Evolutionary conservation across 805 yeast species (phyloP), one percentile per base, ranked within the genome.

Genomic region (Wickerhamomyces mucosus): DNA sequence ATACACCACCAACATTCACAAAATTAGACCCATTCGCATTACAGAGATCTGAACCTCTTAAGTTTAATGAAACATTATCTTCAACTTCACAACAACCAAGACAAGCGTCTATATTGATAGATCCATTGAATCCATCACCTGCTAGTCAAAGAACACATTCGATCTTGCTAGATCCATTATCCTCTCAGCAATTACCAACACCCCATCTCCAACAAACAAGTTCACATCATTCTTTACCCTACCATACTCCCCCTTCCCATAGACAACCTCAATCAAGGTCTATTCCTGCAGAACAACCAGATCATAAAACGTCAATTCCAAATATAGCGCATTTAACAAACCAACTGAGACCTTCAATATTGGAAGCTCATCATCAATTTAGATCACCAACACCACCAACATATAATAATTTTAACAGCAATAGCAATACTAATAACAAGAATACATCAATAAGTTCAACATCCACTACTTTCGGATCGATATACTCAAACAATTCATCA

Each of bases 31-130:
- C n/a, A n/a, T n/a, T n/a, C n/a, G n/a, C n/a, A n/a, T n/a, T n/a
- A n/a, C n/a, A n/a, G n/a, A n/a, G n/a, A n/a, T n/a, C n/a, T n/a
- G n/a, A n/a, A n/a, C n/a, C n/a, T n/a, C n/a, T n/a, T n/a, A n/a
- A n/a, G n/a, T n/a, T n/a, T n/a, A n/a, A n/a, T n/a, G n/a, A n/a
- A n/a, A n/a, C n/a, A n/a, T n/a, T n/a, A n/a, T n/a, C n/a, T n/a
- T n/a, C n/a, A n/a, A n/a, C n/a, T n/a, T n/a, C n/a, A n/a, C n/a
- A n/a, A n/a, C n/a, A n/a, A n/a, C n/a, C n/a, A n/a, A n/a, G 55
- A 40, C 52, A 48, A 18, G 48, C 49, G 1, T 47, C 53, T 3
- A 38, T 44, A 3, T 40, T 48, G 29, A 35, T 50, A 28, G 55
- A 50, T 24, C 55, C 55, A 5, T 28, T 50, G 20, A 33, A 41